These are phyloP conservation scores for Angophora floribunda DNA, from an alignment of 345 rosid genomes.

Conservation along the genomic window DNA sequence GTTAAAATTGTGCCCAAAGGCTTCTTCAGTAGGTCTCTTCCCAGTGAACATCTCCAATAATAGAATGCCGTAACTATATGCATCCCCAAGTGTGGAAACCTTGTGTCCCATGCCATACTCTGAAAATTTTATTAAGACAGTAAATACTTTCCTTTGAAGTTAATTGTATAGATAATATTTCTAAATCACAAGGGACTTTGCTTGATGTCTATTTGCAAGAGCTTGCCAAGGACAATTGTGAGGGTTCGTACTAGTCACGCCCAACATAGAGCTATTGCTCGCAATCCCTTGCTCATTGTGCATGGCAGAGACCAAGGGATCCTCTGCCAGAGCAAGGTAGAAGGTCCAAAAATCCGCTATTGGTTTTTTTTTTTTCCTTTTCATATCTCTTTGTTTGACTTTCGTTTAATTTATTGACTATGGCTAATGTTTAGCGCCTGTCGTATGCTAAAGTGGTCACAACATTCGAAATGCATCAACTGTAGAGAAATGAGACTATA, in stretches of 20 bases:
- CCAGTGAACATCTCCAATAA: neutral
- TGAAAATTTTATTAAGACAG: neutral
- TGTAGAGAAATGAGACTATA: neutral
- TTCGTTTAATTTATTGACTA: too few species aligned
- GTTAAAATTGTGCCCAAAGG: neutral
- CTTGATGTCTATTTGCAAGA: neutral
- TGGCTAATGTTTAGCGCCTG: neutral
- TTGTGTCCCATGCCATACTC: neutral
- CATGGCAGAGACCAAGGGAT: too few species aligned
- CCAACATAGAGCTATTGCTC: neutral
- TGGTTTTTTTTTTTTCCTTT: too few species aligned
- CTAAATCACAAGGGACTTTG: neutral
- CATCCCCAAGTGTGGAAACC: neutral
- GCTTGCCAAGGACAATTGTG: neutral
- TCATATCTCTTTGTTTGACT: neutral
- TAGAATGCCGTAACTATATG: neutral
- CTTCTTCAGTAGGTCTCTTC: neutral
- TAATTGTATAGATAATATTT: too few species aligned
- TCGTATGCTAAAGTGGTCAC: too few species aligned
- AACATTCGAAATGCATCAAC: neutral
- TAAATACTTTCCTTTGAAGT: neutral
- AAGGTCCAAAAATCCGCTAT: neutral
- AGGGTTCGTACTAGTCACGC: accelerated
- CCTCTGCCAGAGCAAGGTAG: accelerated
- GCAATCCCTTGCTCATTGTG: too few species aligned